Conservation (phyloP, 768 basidiomycete genomes). For the Collybia nuda region DNA sequence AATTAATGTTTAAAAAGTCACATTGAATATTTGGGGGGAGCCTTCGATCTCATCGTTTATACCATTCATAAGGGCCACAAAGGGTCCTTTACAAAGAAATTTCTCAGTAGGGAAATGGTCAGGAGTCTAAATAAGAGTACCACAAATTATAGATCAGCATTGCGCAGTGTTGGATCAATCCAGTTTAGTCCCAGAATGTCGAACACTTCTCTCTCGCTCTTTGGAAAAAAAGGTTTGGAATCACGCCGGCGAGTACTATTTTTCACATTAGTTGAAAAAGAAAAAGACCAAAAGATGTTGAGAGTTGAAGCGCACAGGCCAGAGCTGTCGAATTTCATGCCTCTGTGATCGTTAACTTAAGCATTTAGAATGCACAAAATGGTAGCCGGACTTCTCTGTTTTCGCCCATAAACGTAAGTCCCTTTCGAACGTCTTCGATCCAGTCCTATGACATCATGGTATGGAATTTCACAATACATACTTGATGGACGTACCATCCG, state of each 20-base stretch:
- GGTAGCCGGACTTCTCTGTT: conserved; percentile 46
- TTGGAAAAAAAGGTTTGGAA: conserved; percentile 57
- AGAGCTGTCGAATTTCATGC: conserved; percentile 83
- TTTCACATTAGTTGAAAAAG: background rate
- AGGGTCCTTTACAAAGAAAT: too few relatives aligned
- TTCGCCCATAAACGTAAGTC: conserved; percentile 81
- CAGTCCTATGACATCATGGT: conserved; percentile 52
- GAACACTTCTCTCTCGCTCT: conserved; percentile 73
- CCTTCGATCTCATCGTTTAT: too few relatives aligned
- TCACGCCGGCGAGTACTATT: conserved; percentile 63
- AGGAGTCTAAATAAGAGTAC: too few relatives aligned
- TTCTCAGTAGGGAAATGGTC: too few relatives aligned
- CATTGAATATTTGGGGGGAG: too few relatives aligned
- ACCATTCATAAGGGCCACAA: too few relatives aligned
- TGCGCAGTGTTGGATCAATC: conserved; percentile 70
- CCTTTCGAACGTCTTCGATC: conserved; percentile 87
- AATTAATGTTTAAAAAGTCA: conserved; percentile 32
- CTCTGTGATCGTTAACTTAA: conserved; percentile 35
- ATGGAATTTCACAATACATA: background rate
- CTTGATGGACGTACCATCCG: conserved; percentile 64
- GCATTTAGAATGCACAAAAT: conserved; percentile 2
- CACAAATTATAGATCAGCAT: conserved; percentile 55
- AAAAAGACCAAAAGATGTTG: background rate
- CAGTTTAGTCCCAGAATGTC: conserved; percentile 67
- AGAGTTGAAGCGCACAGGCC: conserved; percentile 59